phyloP scores from a whole-genome alignment of 345 rosid genomes.

The Noccaea caerulescens region DNA sequence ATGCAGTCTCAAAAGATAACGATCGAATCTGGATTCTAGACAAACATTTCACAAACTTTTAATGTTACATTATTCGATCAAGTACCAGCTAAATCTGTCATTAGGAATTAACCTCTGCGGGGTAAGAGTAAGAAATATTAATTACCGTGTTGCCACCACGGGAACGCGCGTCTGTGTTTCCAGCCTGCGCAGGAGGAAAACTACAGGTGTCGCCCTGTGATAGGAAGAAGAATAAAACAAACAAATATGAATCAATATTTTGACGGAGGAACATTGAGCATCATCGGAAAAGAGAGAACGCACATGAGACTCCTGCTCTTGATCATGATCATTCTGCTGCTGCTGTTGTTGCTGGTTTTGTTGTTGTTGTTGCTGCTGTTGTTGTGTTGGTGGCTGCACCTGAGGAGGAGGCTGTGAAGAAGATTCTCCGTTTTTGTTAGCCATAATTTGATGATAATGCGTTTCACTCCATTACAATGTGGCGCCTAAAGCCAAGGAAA shows the following conservation, averaged over 20 bases:
- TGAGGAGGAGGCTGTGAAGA: conserved; percentile 49
- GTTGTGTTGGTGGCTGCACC: conserved; percentile 28
- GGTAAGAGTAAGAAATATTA: background rate
- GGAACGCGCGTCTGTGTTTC: conserved; percentile 45
- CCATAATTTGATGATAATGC: conserved; percentile 44
- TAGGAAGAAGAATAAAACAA: background rate
- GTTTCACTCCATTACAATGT: conserved; percentile 35
- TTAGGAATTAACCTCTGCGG: background rate
- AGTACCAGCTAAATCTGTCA: background rate
- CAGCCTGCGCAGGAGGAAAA: conserved; percentile 42
- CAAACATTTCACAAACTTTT: background rate
- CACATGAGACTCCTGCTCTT: conserved; percentile 24
- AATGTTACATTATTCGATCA: background rate
- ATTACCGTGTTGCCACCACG: conserved; percentile 61
- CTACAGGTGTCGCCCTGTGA: conserved; percentile 53
- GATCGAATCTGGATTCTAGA: background rate
- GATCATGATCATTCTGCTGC: conserved; percentile 2
- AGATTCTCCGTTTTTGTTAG: conserved; percentile 55
- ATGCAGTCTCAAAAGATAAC: background rate
- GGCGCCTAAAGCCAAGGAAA: conserved; percentile 8
- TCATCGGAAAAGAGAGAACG: conserved; percentile 16
- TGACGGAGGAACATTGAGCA: background rate
- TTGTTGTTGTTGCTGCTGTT: conserved; percentile 31
- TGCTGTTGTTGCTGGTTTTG: conserved; percentile 12
- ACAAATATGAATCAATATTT: background rate